Conservation (phyloP, 148 eudicot genomes). For the Euryodendron excelsum region DNA sequence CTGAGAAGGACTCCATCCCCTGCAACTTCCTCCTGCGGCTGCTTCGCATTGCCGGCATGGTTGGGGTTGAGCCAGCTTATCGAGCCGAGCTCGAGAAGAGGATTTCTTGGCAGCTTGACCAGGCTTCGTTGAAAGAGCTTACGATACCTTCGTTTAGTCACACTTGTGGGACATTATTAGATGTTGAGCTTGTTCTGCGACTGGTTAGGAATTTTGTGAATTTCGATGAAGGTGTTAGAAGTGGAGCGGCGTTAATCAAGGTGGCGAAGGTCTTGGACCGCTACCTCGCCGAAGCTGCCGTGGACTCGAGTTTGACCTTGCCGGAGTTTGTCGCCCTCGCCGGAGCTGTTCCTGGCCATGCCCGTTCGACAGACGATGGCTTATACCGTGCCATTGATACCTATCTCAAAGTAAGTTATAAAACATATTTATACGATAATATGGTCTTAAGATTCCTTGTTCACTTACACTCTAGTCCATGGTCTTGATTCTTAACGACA, state of each 20-base stretch:
- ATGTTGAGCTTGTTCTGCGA: slow-evolving; percentile 60
- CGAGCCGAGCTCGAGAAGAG: slow-evolving; percentile 57
- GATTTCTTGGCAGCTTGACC: slow-evolving; percentile 60
- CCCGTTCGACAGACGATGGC: slow-evolving; percentile 65
- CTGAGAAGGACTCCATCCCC: slow-evolving; percentile 59
- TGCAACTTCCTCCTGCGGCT: slow-evolving; percentile 76
- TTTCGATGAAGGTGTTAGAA: slow-evolving; percentile 46
- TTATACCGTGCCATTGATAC: slow-evolving; percentile 84
- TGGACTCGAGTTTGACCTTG: slow-evolving; percentile 53
- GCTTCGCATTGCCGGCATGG: slow-evolving; percentile 53
- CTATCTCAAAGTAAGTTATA: slow-evolving; percentile 65
- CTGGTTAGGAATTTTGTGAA: slow-evolving; percentile 52
- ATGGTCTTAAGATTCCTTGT: no score
- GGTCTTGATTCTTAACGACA: not conserved
- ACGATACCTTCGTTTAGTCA: slow-evolving; percentile 84
- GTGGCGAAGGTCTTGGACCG: slow-evolving; percentile 70
- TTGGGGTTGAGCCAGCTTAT: slow-evolving; percentile 38
- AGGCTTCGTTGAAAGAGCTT: slow-evolving; percentile 65
- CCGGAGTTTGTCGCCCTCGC: slow-evolving; percentile 65
- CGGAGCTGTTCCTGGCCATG: slow-evolving; percentile 64
- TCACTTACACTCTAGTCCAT: no score
- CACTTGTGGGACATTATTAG: slow-evolving; percentile 61
- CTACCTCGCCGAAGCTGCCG: slow-evolving; percentile 74
- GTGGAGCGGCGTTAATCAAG: slow-evolving; percentile 53
- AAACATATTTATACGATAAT: no score